phyloP scores from a whole-genome alignment of 495 filamentous ascomycete species.

The Penicillium psychrofluorescens region DNA sequence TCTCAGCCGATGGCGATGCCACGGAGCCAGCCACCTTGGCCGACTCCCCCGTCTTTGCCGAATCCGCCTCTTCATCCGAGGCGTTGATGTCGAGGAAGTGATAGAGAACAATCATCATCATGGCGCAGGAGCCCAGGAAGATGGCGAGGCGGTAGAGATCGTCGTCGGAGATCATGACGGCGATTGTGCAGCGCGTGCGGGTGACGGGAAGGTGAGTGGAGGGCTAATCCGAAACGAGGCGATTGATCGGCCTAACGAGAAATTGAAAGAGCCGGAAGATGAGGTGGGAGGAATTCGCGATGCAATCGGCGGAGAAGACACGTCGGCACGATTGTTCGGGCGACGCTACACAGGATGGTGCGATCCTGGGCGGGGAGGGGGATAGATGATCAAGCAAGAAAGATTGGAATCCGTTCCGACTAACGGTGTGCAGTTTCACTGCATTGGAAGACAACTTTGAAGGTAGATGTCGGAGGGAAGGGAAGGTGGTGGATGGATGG shows the following conservation, averaged over 20 bases:
- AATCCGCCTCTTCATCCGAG: conserved; percentile 38
- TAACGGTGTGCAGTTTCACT: too few species aligned
- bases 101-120: conserved; percentile 93
- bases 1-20: neutral
- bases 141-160: conserved; percentile 82
- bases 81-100: conserved; percentile 97
- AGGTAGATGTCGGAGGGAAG: too few species aligned
- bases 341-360: neutral
- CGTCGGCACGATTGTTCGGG: neutral
- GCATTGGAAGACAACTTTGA: too few species aligned
- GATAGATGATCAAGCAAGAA: too few species aligned
- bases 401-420: too few species aligned
- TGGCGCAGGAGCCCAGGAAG: conserved; percentile 83
- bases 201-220: neutral
- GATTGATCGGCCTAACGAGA: too few species aligned
- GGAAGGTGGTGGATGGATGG: too few species aligned
- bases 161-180: conserved; percentile 76
- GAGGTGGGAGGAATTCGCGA: neutral
- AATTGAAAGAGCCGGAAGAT: neutral
- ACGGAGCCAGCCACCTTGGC: conserved; percentile 14
- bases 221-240: neutral
- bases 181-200: neutral
- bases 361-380: neutral
- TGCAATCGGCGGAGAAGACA: conserved; percentile 1
- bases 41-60: conserved; percentile 10